phyloP scores from a whole-genome alignment of 208 protist genomes.

The Phytomonas francai region DNA sequence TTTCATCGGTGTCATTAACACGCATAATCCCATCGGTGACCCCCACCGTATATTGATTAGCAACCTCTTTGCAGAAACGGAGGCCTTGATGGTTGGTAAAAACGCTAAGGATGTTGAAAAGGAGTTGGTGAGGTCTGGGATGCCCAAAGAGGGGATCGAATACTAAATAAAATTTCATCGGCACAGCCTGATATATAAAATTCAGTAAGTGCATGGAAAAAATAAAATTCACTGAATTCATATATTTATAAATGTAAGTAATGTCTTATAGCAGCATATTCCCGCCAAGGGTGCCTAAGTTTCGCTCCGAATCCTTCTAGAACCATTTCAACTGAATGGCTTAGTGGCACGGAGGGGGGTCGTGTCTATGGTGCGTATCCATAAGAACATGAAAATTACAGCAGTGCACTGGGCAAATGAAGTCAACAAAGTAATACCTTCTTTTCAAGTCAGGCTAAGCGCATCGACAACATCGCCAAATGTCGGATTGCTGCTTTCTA shows the following conservation, averaged over 20 bases:
- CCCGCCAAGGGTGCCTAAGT: background rate
- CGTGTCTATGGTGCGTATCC: too few relatives aligned
- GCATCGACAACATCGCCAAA: background rate
- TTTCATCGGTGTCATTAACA: conserved; percentile 91
- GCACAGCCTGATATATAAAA: too few relatives aligned
- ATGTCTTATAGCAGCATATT: too few relatives aligned
- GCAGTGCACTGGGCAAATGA: background rate
- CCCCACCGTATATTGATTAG: conserved; percentile 94
- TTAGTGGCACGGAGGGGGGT: too few relatives aligned
- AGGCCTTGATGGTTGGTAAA: conserved; percentile 96
- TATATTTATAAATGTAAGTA: too few relatives aligned
- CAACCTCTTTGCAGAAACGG: conserved; percentile 97
- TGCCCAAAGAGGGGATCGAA: conserved; percentile 46
- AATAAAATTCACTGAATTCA: too few relatives aligned
- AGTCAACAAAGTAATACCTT: background rate
- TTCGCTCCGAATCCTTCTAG: too few relatives aligned
- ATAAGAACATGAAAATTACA: background rate
- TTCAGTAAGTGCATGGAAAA: too few relatives aligned
- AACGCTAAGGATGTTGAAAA: conserved; percentile 69
- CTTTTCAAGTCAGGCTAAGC: background rate
- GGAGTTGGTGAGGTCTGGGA: conserved; percentile 58
- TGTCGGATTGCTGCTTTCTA: background rate
- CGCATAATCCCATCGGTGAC: conserved; percentile 88
- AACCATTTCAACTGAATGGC: too few relatives aligned
- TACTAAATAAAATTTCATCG: too few relatives aligned